These are phyloP conservation scores for Neocallimastix lanati DNA, from an alignment of 192 early-diverging fungal species.

Conservation along the genomic window DNA sequence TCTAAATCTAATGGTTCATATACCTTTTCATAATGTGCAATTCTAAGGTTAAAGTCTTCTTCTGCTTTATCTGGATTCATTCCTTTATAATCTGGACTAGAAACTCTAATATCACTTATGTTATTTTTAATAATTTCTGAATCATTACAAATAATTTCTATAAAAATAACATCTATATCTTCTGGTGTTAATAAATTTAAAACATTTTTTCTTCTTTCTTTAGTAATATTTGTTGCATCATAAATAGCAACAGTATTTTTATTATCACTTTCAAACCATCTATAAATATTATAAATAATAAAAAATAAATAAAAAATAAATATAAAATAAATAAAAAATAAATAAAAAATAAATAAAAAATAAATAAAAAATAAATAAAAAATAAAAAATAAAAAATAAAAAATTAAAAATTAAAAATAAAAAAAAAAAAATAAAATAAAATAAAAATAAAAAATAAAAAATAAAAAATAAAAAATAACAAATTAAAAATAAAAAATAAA, in stretches of 20 bases:
- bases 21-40: constrained; percentile 72
- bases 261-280: constrained; percentile 13
- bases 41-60: constrained; percentile 77
- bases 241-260: constrained; percentile 60
- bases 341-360: no score
- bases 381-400: no score
- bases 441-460: no score
- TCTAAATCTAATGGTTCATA: constrained; percentile 53
- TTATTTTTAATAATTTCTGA: constrained; percentile 71
- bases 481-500: no score
- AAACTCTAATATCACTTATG: constrained; percentile 52
- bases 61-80: constrained; percentile 76
- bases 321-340: not conserved
- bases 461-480: no score
- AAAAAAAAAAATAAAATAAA: no score
- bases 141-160: constrained; percentile 89
- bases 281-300: constrained; percentile 7
- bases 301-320: not conserved
- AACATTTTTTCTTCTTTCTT: constrained; percentile 53
- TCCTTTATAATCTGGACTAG: constrained; percentile 4
- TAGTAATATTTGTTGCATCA: constrained; percentile 95
- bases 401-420: no score
- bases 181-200: constrained; percentile 46
- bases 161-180: constrained; percentile 82
- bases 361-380: no score